Evolutionary conservation across 805 yeast species (phyloP).

Genomic region (Candida ponderosae): DNA sequence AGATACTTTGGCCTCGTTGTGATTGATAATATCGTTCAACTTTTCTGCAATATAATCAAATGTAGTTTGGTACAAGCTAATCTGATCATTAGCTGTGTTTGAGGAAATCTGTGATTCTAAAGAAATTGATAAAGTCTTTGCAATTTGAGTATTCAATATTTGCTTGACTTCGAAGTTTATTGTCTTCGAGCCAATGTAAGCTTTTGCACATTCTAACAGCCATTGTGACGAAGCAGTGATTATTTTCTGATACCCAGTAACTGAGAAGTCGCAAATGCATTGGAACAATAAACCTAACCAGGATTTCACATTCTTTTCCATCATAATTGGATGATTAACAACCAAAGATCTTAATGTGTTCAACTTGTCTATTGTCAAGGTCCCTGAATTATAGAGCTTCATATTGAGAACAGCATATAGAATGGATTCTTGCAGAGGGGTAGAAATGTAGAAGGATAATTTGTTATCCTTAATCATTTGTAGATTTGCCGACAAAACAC

Average conservation of each 20-base stretch:
- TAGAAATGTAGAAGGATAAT: conserved; percentile 4
- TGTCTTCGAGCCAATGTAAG: conserved; percentile 9
- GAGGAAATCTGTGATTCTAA: not conserved
- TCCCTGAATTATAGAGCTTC: conserved; percentile 13
- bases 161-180: conserved; percentile 12
- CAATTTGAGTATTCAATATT: conserved; percentile 3
- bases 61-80: conserved; percentile 5
- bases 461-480: conserved; percentile 18
- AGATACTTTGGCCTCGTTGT: conserved; percentile 3
- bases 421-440: conserved; percentile 11
- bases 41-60: conserved; percentile 4
- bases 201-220: conserved; percentile 12
- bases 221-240: conserved; percentile 3
- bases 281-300: conserved; percentile 16
- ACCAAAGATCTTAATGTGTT: conserved; percentile 13
- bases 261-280: conserved; percentile 11
- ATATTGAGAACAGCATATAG: conserved; percentile 14
- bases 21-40: conserved; percentile 1
- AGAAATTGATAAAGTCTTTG: conserved; percentile 5
- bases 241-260: conserved; percentile 6
- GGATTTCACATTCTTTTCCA: conserved; percentile 18
- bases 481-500: conserved; percentile 15
- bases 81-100: conserved; percentile 5
- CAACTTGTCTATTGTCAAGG: conserved; percentile 14
- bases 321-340: conserved; percentile 10